Percentiles rank a stretch among this genome's conserved stretches.
phyloP scores from a whole-genome alignment of 2,329 filamentous ascomycete species.

The Sporothrix luriei region DNA sequence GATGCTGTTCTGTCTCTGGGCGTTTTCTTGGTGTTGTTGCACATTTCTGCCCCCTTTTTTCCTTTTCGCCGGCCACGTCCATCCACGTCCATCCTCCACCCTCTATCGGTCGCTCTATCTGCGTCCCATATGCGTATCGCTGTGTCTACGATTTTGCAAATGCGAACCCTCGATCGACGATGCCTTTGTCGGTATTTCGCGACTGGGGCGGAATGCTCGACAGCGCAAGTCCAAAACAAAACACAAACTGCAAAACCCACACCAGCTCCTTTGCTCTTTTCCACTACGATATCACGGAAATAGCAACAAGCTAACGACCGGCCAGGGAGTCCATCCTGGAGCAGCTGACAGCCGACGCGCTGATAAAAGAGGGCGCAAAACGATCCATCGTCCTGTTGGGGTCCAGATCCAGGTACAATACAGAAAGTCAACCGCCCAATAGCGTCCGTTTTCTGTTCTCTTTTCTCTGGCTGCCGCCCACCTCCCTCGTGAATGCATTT shows the following conservation, averaged over 20 bases:
- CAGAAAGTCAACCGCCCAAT: no score
- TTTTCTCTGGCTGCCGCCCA: neutral
- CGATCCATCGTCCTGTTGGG: neutral
- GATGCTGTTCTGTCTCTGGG: slow-evolving; percentile 5
- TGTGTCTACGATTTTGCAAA: neutral
- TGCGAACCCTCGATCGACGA: neutral
- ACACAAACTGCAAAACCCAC: neutral
- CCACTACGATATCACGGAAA: slow-evolving; percentile 15
- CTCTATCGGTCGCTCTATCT: slow-evolving; percentile 12
- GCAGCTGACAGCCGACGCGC: neutral
- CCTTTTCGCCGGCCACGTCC: neutral
- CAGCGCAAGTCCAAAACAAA: slow-evolving; percentile 14
- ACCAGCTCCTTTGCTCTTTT: neutral
- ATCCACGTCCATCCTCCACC: neutral
- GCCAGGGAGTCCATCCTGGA: neutral
- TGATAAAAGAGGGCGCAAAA: neutral
- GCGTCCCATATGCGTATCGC: neutral
- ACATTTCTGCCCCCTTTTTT: slow-evolving; percentile 15
- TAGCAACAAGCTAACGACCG: slow-evolving; percentile 12
- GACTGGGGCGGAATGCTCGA: no score
- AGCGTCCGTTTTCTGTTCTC: neutral
- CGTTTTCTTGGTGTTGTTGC: slow-evolving; percentile 29
- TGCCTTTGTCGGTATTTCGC: neutral
- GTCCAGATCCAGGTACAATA: neutral
- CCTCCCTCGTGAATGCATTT: neutral